Evolutionary conservation across 2,329 filamentous ascomycete genomes (phyloP).

Genomic region (Trichoderma simmonsii): DNA sequence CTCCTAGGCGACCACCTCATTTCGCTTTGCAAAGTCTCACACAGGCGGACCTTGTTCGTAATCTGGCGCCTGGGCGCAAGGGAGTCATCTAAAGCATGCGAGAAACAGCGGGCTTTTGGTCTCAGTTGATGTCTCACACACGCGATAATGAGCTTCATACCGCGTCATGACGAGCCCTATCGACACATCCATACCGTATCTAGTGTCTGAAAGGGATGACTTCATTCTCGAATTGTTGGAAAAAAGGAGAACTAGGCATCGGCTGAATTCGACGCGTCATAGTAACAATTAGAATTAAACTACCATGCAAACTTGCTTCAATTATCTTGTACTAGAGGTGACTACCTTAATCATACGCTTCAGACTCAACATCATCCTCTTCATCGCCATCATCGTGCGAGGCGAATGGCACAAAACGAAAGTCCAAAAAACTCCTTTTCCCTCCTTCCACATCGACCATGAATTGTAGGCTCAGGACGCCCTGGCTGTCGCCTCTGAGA

Average conservation of each 20-base stretch:
- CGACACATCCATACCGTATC: neutral
- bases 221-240: neutral
- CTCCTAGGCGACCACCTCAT: constrained; percentile 10
- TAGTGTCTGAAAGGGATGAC: neutral
- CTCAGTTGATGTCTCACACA: constrained; percentile 16
- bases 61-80: neutral
- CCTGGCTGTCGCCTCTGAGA: constrained; percentile 80
- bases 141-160: neutral
- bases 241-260: neutral
- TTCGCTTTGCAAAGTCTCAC: constrained; percentile 14
- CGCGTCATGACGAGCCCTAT: neutral
- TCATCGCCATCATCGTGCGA: constrained; percentile 52
- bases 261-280: neutral
- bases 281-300: neutral
- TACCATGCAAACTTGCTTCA: neutral
- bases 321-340: neutral
- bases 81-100: constrained; percentile 1
- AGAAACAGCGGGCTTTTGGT: constrained; percentile 2
- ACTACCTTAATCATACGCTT: neutral
- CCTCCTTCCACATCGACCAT: constrained; percentile 83
- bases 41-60: neutral
- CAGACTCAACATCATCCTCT: constrained; percentile 9
- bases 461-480: constrained; percentile 90
- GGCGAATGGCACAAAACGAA: constrained; percentile 72
- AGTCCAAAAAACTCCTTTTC: constrained; percentile 73